These are phyloP conservation scores for Vitis hybrid DNA, from an alignment of 177 flowering plant genomes.

Conservation along the genomic window DNA sequence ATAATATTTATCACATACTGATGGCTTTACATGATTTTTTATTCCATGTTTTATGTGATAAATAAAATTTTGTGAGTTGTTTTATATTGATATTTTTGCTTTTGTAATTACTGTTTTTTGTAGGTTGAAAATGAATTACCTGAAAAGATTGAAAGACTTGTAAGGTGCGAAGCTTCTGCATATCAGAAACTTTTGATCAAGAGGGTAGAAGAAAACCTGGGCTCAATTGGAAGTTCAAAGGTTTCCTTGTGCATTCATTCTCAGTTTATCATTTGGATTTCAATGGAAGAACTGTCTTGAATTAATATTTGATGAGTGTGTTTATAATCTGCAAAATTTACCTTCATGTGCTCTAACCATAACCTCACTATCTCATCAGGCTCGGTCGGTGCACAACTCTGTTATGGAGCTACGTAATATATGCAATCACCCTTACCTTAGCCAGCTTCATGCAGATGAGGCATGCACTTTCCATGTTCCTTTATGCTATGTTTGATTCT, in stretches of 20 bases:
- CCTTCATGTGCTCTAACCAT: slow-evolving; percentile 4
- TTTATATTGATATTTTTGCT: neutral
- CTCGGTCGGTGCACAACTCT: slow-evolving; percentile 88
- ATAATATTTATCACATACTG: no score
- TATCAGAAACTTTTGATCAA: slow-evolving; percentile 98
- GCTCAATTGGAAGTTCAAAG: slow-evolving; percentile 82
- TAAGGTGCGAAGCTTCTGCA: slow-evolving; percentile 97
- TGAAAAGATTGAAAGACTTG: slow-evolving; percentile 95
- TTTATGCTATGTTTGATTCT: slow-evolving; percentile 6
- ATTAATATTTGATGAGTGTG: neutral
- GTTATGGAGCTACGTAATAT: slow-evolving; percentile 98
- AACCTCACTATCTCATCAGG: slow-evolving; percentile 33
- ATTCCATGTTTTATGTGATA: no score
- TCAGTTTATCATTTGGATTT: neutral
- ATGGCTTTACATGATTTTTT: no score
- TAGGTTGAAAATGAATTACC: slow-evolving; percentile 98
- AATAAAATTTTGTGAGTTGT: neutral
- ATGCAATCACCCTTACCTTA: slow-evolving; percentile 98
- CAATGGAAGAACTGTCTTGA: neutral
- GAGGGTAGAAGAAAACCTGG: slow-evolving; percentile 98
- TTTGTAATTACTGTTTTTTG: slow-evolving; percentile 5
- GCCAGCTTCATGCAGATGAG: slow-evolving; percentile 97
- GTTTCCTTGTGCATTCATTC: slow-evolving; percentile 29
- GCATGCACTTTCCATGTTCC: slow-evolving; percentile 33
- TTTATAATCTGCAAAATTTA: neutral